These are phyloP conservation scores for Hevea brasiliensis DNA, from an alignment of 345 rosid genomes.

Conservation along the genomic window DNA sequence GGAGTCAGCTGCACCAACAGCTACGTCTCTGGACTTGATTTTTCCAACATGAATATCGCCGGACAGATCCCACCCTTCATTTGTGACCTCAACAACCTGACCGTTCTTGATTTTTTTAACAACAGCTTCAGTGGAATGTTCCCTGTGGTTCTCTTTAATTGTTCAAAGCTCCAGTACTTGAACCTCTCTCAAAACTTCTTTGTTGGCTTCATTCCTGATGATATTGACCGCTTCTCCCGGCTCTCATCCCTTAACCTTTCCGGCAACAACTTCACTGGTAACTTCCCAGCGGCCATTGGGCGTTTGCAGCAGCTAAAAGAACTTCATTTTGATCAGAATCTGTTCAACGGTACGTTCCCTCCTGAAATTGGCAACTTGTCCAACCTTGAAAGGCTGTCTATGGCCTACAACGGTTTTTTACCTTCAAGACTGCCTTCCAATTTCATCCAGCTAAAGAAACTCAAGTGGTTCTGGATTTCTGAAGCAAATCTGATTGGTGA, in stretches of 20 bases:
- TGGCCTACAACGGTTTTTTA: slow-evolving; percentile 48
- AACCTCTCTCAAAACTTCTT: slow-evolving; percentile 75
- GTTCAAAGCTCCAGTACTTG: slow-evolving; percentile 55
- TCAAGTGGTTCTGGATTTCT: slow-evolving; percentile 29
- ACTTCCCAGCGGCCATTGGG: slow-evolving; percentile 42
- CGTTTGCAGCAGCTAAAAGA: slow-evolving; percentile 26
- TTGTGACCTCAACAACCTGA: slow-evolving; percentile 48
- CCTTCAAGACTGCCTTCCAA: slow-evolving; percentile 56
- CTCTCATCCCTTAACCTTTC: slow-evolving; percentile 36
- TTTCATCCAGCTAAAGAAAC: slow-evolving; percentile 50
- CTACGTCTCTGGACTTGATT: slow-evolving; percentile 45
- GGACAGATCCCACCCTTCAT: slow-evolving; percentile 71
- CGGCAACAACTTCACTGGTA: slow-evolving; percentile 44
- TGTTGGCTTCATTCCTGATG: slow-evolving; percentile 62
- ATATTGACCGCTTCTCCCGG: slow-evolving; percentile 37
- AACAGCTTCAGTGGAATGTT: slow-evolving; percentile 46
- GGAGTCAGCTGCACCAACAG: slow-evolving; percentile 40
- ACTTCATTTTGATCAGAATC: slow-evolving; percentile 33
- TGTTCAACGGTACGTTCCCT: slow-evolving; percentile 44
- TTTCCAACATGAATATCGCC: slow-evolving; percentile 36
- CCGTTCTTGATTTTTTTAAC: slow-evolving; percentile 21
- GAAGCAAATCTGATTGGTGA: slow-evolving; percentile 49
- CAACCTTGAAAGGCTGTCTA: slow-evolving; percentile 48
- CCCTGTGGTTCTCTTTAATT: slow-evolving; percentile 37
- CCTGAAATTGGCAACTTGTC: slow-evolving; percentile 58